Base-by-base conservation (phyloP, 176 grass and related monocot genomes). In the Musa troglodytarum region DNA sequence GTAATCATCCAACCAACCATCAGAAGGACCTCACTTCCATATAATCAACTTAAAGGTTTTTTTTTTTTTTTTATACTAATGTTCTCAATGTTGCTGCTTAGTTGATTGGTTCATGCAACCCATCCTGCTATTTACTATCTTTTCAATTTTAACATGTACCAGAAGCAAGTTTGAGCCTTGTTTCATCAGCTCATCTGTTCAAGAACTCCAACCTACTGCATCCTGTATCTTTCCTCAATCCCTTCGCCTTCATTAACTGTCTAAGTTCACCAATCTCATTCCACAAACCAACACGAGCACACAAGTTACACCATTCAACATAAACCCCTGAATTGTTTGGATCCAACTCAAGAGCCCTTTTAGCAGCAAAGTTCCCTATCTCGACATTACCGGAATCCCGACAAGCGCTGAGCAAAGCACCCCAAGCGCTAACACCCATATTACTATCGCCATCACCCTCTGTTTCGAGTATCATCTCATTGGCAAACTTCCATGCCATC, bases 291-390 rank as follows among this genome's bases (percentile, higher is more conserved):
- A 63, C 81, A 68, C 50, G 77, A 15, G 89, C 89, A 75, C 83
- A 92, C 78, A 92, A 81, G 68, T 92, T 92, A 13, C 83, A 92
- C 66, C 83, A 78, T 71, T 87, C 81, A 0, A 83, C 76, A n/a
- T 83, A 88, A 73, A 92, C 77, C 22, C 81, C 81, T 21, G 57
- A 71, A 79, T 86, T 92, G 34, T 51, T 11, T 64, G 89, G 86
- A 10, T 92, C 86, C 81, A 92, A 49, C 52, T 81, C 75, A 0
- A 92, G 82, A 50, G 86, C 89, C 89, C 70, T 92, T 72, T 83
- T 81, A 81, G 86, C 89, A 59, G 86, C 80, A 79, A 92, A 65
- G 19, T 69, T 83, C 66, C 89, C 86, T 0, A 86, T 49, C 53
- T 73, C 83, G 49, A 88, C 71, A 72, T 88, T 79, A 26, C 78